phyloP scores from a whole-genome alignment of 1,284 basidiomycete species.

The Caloboletus firmus region DNA sequence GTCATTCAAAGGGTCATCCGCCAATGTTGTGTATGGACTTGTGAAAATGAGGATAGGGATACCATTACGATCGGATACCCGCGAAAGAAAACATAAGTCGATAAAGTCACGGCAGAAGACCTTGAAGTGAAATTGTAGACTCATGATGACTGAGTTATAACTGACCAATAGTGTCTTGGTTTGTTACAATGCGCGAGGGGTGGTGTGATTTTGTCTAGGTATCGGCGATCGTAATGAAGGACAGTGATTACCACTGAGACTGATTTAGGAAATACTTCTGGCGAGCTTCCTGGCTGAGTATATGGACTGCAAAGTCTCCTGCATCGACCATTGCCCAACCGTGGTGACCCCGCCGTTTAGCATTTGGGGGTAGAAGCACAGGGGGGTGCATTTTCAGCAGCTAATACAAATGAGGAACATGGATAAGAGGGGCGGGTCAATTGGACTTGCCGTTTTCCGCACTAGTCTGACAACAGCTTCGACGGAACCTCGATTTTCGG shows the following conservation, averaged over 20 bases:
- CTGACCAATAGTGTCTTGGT: background rate
- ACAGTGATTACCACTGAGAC: conserved; percentile 31
- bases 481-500: conserved; percentile 72
- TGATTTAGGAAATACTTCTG: conserved; percentile 60
- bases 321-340: conserved; percentile 84
- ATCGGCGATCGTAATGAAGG: background rate
- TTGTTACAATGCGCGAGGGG: background rate
- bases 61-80: background rate
- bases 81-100: background rate
- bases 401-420: conserved; percentile 35
- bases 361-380: conserved; percentile 58
- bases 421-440: background rate
- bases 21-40: background rate
- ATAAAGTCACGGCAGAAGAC: background rate
- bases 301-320: conserved; percentile 73
- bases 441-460: conserved; percentile 57
- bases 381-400: conserved; percentile 55
- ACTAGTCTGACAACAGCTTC: conserved; percentile 68
- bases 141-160: background rate
- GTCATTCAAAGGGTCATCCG: background rate
- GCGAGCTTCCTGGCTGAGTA: conserved; percentile 60
- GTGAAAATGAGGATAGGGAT: background rate
- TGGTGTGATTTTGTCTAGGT: background rate
- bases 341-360: conserved; percentile 55
- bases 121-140: background rate